phyloP scores from a whole-genome alignment of 2,329 filamentous ascomycete genomes.

The Polychaeton citri region DNA sequence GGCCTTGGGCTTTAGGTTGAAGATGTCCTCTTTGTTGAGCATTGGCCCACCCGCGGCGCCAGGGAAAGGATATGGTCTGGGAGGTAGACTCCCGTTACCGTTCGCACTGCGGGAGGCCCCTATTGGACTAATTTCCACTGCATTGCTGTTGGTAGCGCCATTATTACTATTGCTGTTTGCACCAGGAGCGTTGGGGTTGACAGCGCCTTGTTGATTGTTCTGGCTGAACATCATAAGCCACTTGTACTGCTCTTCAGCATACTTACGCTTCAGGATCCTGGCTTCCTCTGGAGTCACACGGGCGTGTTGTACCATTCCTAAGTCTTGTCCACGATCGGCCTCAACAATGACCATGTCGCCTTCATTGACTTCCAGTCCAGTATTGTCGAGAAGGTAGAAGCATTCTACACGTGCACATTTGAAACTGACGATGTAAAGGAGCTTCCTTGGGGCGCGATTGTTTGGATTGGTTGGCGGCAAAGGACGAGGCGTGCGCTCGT shows the following conservation, averaged over 20 bases:
- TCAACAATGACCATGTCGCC: conserved; percentile 96
- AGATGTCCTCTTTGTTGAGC: conserved; percentile 16
- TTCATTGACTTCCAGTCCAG: conserved; percentile 75
- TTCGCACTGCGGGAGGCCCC: background rate
- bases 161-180: background rate
- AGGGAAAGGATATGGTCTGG: background rate
- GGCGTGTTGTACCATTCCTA: conserved; percentile 81
- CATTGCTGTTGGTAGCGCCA: background rate
- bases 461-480: conserved; percentile 38
- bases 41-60: conserved; percentile 1
- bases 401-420: conserved; percentile 92
- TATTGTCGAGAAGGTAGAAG: conserved; percentile 94
- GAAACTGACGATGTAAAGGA: conserved; percentile 84
- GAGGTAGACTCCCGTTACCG: background rate
- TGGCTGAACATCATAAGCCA: conserved; percentile 96
- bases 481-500: conserved; percentile 15
- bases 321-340: conserved; percentile 87
- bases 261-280: conserved; percentile 79
- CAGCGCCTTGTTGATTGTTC: conserved; percentile 20
- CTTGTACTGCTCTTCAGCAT: conserved; percentile 89
- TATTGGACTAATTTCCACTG: background rate
- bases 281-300: conserved; percentile 81
- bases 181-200: conserved; percentile 19
- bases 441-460: conserved; percentile 25
- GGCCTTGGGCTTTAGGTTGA: conserved; percentile 82